Percentiles rank a stretch among this genome's conserved stretches.
These are phyloP conservation scores for Microthyrium microscopicum DNA, from an alignment of 2,329 filamentous ascomycete species.

Conservation along the genomic window DNA sequence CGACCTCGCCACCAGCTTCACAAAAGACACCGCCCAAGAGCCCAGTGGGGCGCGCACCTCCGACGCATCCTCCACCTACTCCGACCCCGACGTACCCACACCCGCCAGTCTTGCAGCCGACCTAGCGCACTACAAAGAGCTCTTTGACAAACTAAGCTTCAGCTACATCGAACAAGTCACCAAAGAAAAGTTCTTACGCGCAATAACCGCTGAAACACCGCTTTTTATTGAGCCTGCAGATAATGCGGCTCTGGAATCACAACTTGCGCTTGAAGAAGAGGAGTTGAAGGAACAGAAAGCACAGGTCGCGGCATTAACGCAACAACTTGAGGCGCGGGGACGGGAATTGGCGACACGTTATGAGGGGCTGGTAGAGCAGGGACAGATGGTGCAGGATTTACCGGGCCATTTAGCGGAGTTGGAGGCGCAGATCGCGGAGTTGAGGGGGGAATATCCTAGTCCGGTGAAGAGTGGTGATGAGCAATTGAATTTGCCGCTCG, in stretches of 20 bases:
- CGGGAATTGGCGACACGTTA: constrained; percentile 40
- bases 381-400: constrained; percentile 31
- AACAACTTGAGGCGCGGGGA: constrained; percentile 51
- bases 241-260: constrained; percentile 54
- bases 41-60: constrained; percentile 31
- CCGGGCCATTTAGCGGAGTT: constrained; percentile 36
- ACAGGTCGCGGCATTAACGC: constrained; percentile 57
- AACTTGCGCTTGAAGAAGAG: constrained; percentile 39
- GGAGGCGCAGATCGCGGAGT: constrained; percentile 29
- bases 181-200: constrained; percentile 91
- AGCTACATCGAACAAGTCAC: constrained; percentile 97
- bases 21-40: neutral
- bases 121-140: constrained; percentile 76
- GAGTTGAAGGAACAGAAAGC: constrained; percentile 64
- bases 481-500: constrained; percentile 27
- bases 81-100: constrained; percentile 43
- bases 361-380: constrained; percentile 36
- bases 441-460: constrained; percentile 24
- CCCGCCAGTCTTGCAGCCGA: constrained; percentile 70
- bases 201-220: constrained; percentile 80
- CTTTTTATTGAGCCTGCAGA: constrained; percentile 69
- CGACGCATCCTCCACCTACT: constrained; percentile 48
- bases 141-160: constrained; percentile 92
- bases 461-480: constrained; percentile 16
- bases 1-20: constrained; percentile 3